phyloP scores from a whole-genome alignment of 2,329 filamentous ascomycete species.

The Phyllosticta citrichinensis region DNA sequence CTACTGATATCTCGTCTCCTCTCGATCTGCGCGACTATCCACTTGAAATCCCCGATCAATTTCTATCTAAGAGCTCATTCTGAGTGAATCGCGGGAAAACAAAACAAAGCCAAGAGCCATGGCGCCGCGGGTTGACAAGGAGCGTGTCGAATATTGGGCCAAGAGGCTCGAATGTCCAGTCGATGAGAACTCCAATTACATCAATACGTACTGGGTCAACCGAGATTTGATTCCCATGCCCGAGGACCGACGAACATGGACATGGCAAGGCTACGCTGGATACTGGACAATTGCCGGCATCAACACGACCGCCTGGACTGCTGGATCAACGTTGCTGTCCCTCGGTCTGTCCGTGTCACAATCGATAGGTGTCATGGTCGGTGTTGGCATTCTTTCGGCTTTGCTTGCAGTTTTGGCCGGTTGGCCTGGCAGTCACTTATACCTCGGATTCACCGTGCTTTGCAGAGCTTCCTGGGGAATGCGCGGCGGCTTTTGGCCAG shows the following conservation, averaged over 20 bases:
- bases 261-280: conserved; percentile 9
- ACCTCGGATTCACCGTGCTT: conserved; percentile 27
- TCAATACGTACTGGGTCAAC: conserved; percentile 8
- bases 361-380: conserved; percentile 24
- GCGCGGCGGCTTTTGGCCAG: conserved; percentile 16
- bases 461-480: conserved; percentile 15
- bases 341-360: conserved; percentile 22
- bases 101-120: not conserved
- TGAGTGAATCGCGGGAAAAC: no score
- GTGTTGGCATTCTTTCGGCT: conserved; percentile 23
- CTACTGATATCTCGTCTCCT: not conserved
- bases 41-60: no score
- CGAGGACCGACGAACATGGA: conserved; percentile 3
- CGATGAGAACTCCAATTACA: conserved; percentile 4
- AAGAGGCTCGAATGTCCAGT: conserved; percentile 9
- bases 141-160: conserved; percentile 6
- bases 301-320: conserved; percentile 8
- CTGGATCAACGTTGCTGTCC: conserved; percentile 4
- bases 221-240: conserved; percentile 8
- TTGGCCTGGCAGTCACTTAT: conserved; percentile 25
- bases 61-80: no score
- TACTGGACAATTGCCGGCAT: conserved; percentile 8
- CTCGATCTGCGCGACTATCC: no score
- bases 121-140: not conserved
- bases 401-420: conserved; percentile 25